phyloP scores from a whole-genome alignment of 352 stramenopile species.

The Phytophthora podocarpi region DNA sequence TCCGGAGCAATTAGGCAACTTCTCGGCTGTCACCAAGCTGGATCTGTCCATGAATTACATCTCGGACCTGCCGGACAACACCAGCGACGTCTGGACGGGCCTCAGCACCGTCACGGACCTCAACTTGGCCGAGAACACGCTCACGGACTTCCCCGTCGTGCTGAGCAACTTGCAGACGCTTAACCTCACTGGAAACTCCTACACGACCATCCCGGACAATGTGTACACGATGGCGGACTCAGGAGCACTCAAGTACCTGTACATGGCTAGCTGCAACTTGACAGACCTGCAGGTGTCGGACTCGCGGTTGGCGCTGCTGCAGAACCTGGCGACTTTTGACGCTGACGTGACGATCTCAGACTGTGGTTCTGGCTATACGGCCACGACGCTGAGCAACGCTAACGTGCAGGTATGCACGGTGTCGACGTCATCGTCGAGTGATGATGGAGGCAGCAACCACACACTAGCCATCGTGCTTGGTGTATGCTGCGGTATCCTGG shows the following conservation, averaged over 20 bases:
- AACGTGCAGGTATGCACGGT: conserved; percentile 37
- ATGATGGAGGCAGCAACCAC: conserved; percentile 28
- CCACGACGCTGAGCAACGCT: conserved; percentile 26
- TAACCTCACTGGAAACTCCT: conserved; percentile 54
- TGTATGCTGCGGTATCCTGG: conserved; percentile 44
- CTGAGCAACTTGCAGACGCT: conserved; percentile 40
- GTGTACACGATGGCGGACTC: conserved; percentile 50
- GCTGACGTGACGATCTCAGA: conserved; percentile 53
- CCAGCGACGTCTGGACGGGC: conserved; percentile 33
- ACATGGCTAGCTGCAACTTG: conserved; percentile 58
- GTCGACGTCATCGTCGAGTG: conserved; percentile 17
- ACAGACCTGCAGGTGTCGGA: conserved; percentile 54
- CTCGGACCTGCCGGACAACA: conserved; percentile 39
- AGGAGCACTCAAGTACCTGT: conserved; percentile 49
- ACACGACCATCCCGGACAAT: conserved; percentile 48
- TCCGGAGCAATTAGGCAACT: conserved; percentile 39
- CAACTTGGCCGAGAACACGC: conserved; percentile 47
- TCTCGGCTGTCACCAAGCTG: conserved; percentile 35
- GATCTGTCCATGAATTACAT: conserved; percentile 64
- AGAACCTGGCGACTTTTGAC: conserved; percentile 51
- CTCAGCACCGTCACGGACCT: conserved; percentile 42
- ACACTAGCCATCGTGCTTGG: conserved; percentile 51
- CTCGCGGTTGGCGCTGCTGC: conserved; percentile 42
- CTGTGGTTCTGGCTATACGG: conserved; percentile 24
- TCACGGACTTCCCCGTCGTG: conserved; percentile 46